Conservation (phyloP, 495 filamentous ascomycete genomes). For the Xylaria intraflava region DNA sequence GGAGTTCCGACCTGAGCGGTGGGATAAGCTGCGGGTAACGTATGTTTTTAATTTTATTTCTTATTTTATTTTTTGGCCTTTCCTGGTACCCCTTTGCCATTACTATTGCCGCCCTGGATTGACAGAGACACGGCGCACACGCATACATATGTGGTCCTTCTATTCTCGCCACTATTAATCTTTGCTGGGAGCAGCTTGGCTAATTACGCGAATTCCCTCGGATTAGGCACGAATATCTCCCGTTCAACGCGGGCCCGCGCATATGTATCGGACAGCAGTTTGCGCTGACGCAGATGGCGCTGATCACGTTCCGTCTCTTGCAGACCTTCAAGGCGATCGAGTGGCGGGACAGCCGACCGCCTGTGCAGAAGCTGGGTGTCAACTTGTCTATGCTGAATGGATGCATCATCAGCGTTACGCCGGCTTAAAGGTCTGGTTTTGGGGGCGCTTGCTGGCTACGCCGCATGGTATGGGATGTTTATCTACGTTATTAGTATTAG, state of each 20-base stretch:
- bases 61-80: neutral
- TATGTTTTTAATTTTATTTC: neutral
- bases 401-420: constrained; percentile 29
- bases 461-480: too few species aligned
- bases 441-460: too few species aligned
- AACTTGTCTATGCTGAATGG: constrained; percentile 34
- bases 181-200: too few species aligned
- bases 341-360: constrained; percentile 31
- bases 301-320: constrained; percentile 53
- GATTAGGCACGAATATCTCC: constrained; percentile 53
- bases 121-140: too few species aligned
- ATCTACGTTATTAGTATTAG: too few species aligned
- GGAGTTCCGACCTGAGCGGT: constrained; percentile 43
- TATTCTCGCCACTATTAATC: too few species aligned
- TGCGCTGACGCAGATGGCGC: constrained; percentile 52
- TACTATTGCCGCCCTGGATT: too few species aligned
- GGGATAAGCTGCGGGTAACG: constrained; percentile 25
- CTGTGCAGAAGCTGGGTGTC: constrained; percentile 29
- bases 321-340: constrained; percentile 54
- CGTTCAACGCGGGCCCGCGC: constrained; percentile 60
- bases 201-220: neutral
- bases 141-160: too few species aligned
- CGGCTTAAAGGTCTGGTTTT: constrained; percentile 1
- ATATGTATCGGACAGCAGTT: constrained; percentile 55
- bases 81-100: neutral